Evolutionary conservation across 306 rosid genomes (phyloP).

Genomic region (Mimosa pudica): DNA sequence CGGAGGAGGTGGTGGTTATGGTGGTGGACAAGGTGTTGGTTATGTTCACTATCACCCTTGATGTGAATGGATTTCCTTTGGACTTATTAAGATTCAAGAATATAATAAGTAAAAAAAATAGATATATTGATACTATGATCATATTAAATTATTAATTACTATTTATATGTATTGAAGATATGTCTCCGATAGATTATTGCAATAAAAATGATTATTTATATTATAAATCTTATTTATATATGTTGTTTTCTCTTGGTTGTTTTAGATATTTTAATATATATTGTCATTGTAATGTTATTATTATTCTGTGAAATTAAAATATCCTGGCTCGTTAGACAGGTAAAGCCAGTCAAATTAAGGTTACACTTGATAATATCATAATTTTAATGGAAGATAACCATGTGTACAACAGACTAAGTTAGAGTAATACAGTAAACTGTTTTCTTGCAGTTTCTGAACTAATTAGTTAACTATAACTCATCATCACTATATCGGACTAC

Average conservation of each 20-base stretch:
- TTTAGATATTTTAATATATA: too few relatives aligned
- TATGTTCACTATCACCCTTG: slow-evolving; percentile 41
- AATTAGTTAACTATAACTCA: too few relatives aligned
- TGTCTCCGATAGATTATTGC: slow-evolving; percentile 31
- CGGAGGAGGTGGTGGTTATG: slow-evolving; percentile 45
- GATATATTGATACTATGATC: slow-evolving; percentile 9
- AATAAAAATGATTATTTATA: not conserved
- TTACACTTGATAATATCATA: too few relatives aligned
- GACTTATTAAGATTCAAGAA: slow-evolving; percentile 14
- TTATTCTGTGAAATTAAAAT: too few relatives aligned
- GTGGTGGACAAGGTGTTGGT: slow-evolving; percentile 62
- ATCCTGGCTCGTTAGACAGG: too few relatives aligned
- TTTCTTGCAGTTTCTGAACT: too few relatives aligned
- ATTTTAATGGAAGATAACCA: too few relatives aligned
- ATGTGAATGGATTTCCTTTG: slow-evolving; percentile 6
- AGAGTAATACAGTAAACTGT: too few relatives aligned
- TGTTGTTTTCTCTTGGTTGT: not conserved
- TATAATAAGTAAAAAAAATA: slow-evolving; percentile 13
- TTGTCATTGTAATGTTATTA: too few relatives aligned
- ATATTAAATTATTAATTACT: not conserved
- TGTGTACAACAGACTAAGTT: too few relatives aligned
- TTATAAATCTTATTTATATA: not conserved
- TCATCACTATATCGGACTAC: too few relatives aligned
- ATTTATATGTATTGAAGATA: slow-evolving; percentile 33
- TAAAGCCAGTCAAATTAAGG: too few relatives aligned